These are phyloP conservation scores for Tephrocybe sp. DNA, from an alignment of 768 basidiomycete species.

Conservation along the genomic window DNA sequence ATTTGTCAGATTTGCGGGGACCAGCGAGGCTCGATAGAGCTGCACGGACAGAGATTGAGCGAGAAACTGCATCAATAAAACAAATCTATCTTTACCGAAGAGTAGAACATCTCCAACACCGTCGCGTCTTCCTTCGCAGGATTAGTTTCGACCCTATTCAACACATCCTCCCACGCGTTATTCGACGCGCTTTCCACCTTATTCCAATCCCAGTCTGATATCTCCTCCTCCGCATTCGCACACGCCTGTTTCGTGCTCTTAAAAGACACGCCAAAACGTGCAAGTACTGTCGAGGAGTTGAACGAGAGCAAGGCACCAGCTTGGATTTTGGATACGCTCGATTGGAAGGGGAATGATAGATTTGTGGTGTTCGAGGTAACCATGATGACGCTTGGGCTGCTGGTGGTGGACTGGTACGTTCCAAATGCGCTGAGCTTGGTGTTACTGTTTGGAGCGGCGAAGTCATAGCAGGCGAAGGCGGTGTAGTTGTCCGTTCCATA, in stretches of 20 bases:
- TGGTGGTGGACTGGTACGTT: slow-evolving; percentile 39
- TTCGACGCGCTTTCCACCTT: slow-evolving; percentile 36
- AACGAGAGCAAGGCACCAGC: slow-evolving; percentile 47
- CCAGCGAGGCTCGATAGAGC: slow-evolving; percentile 51
- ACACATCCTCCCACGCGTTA: slow-evolving; percentile 42
- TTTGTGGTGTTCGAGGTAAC: slow-evolving; percentile 32
- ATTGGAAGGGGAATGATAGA: slow-evolving; percentile 38
- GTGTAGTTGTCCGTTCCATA: slow-evolving; percentile 51
- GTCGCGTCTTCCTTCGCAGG: slow-evolving; percentile 36
- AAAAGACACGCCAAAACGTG: slow-evolving; percentile 62
- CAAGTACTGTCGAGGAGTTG: slow-evolving; percentile 36
- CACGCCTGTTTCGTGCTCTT: slow-evolving; percentile 53
- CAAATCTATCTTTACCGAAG: slow-evolving; percentile 33
- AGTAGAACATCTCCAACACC: slow-evolving; percentile 46
- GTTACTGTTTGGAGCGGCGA: slow-evolving; percentile 26
- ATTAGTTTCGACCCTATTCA: slow-evolving; percentile 37
- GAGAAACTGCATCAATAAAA: too few relatives aligned
- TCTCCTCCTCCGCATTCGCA: slow-evolving; percentile 54
- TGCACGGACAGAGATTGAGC: too few relatives aligned
- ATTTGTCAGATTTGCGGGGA: slow-evolving; percentile 48
- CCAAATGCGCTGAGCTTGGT: slow-evolving; percentile 30
- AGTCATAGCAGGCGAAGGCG: slow-evolving; percentile 49
- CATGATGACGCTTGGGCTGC: slow-evolving; percentile 32
- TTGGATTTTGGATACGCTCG: slow-evolving; percentile 36
- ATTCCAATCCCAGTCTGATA: slow-evolving; percentile 49